Percentiles rank a stretch among this genome's conserved stretches.
phyloP scores from a whole-genome alignment of 257 asterid species.

The Gynochthodes officinalis region DNA sequence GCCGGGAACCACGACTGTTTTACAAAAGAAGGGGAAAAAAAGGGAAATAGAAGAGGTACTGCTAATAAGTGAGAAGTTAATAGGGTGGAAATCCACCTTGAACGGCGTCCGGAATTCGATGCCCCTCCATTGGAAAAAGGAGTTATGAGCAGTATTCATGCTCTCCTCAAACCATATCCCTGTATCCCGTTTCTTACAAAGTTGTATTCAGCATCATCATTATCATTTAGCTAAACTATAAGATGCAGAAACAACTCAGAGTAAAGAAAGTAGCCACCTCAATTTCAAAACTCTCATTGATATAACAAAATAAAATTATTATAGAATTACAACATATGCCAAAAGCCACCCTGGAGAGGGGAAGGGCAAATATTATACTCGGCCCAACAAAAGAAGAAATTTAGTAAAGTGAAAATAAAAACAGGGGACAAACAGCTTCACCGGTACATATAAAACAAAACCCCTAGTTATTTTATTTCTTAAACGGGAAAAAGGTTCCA shows the following conservation, averaged over 20 bases:
- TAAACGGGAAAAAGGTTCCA: background rate
- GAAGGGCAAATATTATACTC: conserved; percentile 6
- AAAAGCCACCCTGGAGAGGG: background rate
- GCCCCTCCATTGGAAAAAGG: too few species aligned
- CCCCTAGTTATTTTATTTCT: conserved; percentile 3
- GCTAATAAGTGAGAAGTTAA: too few species aligned
- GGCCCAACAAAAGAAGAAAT: background rate
- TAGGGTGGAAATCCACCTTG: too few species aligned
- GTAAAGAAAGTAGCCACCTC: background rate
- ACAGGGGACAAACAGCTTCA: background rate
- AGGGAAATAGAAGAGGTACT: too few species aligned
- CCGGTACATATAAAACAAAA: background rate
- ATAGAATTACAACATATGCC: background rate
- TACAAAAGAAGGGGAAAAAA: too few species aligned
- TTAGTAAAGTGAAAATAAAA: background rate
- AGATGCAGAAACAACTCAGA: background rate
- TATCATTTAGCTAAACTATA: background rate
- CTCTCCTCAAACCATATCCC: too few species aligned
- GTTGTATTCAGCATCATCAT: background rate
- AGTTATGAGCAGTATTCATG: too few species aligned
- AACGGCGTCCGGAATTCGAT: too few species aligned
- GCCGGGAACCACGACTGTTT: too few species aligned
- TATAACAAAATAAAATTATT: background rate
- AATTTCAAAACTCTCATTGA: background rate
- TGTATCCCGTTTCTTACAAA: too few species aligned